Conservation (phyloP, 2,329 filamentous ascomycete species). For the Epichloe sylvatica region DNA sequence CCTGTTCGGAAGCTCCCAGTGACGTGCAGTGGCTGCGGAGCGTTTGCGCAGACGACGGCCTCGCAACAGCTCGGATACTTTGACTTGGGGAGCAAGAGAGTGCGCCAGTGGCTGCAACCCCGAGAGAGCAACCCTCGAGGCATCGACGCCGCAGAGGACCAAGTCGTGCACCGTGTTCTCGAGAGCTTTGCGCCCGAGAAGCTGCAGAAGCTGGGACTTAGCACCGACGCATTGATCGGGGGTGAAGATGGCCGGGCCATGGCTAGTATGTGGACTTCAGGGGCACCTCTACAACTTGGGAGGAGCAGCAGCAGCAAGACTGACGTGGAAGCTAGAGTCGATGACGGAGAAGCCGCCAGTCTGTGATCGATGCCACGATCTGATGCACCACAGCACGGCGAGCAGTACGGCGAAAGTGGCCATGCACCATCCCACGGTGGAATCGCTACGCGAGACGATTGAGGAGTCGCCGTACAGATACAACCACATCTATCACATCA, state of each 20-base stretch:
- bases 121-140: constrained; percentile 7
- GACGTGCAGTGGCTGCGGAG: constrained; percentile 52
- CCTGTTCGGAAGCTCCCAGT: constrained; percentile 29
- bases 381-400: constrained; percentile 62
- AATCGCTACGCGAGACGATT: constrained; percentile 71
- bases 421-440: constrained; percentile 68
- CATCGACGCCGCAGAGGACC: constrained; percentile 24
- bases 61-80: constrained; percentile 43
- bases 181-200: constrained; percentile 26
- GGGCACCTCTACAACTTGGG: neutral
- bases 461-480: constrained; percentile 76
- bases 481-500: constrained; percentile 89
- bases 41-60: constrained; percentile 43
- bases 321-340: neutral
- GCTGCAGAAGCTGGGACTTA: constrained; percentile 32
- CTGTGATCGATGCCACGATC: constrained; percentile 76
- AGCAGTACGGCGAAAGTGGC: constrained; percentile 29
- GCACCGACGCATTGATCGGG: constrained; percentile 24
- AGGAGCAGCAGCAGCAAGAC: neutral
- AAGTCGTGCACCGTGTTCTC: constrained; percentile 33
- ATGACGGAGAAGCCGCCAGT: constrained; percentile 36
- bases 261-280: constrained; percentile 1
- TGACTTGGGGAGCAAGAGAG: constrained; percentile 34
- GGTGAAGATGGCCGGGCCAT: neutral
- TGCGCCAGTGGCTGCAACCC: constrained; percentile 31